Evolutionary conservation across 2,329 filamentous ascomycete genomes (phyloP).

Genomic region (Exophiala lecanii-corni): DNA sequence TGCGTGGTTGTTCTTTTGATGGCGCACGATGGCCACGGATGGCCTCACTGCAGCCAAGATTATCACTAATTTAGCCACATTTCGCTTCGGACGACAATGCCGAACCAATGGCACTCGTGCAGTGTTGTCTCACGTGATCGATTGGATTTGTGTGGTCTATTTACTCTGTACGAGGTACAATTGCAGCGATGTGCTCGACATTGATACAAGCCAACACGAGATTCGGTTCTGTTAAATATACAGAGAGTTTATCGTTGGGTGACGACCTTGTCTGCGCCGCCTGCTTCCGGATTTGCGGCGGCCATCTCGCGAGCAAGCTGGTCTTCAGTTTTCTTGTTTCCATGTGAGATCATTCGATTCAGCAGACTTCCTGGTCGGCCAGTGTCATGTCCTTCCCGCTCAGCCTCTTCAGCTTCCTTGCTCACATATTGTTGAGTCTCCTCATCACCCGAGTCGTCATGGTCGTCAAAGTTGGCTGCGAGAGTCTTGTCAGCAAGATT

Average conservation of each 20-base stretch:
- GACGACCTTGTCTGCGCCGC: conserved; percentile 9
- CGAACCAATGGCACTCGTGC: no score
- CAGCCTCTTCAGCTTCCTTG: conserved; percentile 24
- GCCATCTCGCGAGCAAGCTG: conserved; percentile 19
- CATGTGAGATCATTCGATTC: conserved; percentile 26
- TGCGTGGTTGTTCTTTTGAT: no score
- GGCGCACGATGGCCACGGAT: no score
- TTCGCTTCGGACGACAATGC: no score
- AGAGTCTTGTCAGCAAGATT: conserved; percentile 1
- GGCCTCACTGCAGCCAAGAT: no score
- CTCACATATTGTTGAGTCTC: conserved; percentile 22
- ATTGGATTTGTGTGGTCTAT: no score
- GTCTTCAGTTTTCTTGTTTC: conserved; percentile 27
- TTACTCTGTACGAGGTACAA: no score
- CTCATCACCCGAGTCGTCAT: conserved; percentile 23
- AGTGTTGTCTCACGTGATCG: no score
- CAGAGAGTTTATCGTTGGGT: conserved; percentile 11
- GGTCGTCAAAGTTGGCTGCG: conserved; percentile 24
- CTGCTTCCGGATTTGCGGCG: conserved; percentile 12
- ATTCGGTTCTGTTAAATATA: no score
- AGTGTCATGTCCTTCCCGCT: conserved; percentile 19
- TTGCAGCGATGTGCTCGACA: no score
- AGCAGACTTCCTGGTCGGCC: conserved; percentile 24
- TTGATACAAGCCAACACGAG: no score
- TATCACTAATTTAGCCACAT: no score